Evolutionary conservation across 805 yeast species (phyloP), one percentile per base, ranked within the genome.

Genomic region (Monosporozyma siamensis): DNA sequence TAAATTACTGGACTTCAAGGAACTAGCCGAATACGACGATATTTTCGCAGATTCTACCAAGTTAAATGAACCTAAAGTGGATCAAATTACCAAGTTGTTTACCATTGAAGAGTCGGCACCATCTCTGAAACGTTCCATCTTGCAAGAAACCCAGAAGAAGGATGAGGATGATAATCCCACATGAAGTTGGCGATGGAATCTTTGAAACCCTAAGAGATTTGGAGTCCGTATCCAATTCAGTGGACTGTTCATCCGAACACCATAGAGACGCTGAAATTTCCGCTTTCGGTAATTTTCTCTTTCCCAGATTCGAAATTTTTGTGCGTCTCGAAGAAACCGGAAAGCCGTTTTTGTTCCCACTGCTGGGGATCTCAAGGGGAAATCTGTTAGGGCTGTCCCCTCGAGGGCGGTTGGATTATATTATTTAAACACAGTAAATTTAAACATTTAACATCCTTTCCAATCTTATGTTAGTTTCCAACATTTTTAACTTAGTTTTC

Each of bases 101-200:
- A 72, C 71, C 4, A 65, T 77, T 37, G 66, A 61, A 21, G 73
- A 69, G 27, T 56, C 71, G 29, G 66, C 64, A 27, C 61, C 67
- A 1, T 70, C 70, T n/a, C 59, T 81, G 36, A 43, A 54, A 4
- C 70, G 71, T 44, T 82, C 85, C 1, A 53, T 77, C 45, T 55
- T 55, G 24, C 87, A 81, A 55, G 87, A 80, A 55, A 23, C 25
- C 9, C 9, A 6, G 25, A 23, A 23, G 9, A 6, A 23, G 25
- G 25, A 23, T 23, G 6, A 23, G 25, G 9, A 6, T 9, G 9
- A 23, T 23, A 6, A 6, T 6, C 9, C 25, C 25, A 23, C 8
- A 23, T 23, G 8, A 9, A 6, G 8, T 9, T 6, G 9, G 25
- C 25, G 8, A 6, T 23, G 9, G 8, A 6, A 23, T 23, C 6